Conservation (phyloP, 768 basidiomycete genomes). For the Tulasnella sp. region DNA sequence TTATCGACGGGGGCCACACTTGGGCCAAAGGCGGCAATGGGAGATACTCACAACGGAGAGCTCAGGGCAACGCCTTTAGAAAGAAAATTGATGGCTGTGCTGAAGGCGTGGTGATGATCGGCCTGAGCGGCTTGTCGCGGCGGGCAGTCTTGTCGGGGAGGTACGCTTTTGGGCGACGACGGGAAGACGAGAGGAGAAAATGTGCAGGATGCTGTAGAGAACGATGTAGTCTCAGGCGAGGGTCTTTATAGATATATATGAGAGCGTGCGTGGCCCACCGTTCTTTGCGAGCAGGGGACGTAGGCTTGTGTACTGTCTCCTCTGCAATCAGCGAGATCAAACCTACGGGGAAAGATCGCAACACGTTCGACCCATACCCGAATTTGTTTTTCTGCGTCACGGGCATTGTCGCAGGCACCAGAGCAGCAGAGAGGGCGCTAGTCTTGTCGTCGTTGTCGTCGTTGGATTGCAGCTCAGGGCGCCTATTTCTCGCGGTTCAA, state of each 20-base stretch:
- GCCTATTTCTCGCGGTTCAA: background rate
- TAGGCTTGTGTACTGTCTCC: constrained; percentile 13
- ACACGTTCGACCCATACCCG: background rate
- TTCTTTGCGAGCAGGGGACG: background rate
- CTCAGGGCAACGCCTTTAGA: background rate
- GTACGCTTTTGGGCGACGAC: background rate
- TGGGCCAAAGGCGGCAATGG: constrained; percentile 6
- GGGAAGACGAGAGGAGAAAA: background rate
- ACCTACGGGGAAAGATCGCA: background rate
- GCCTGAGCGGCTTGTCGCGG: background rate
- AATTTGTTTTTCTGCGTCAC: background rate
- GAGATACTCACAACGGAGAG: constrained; percentile 11
- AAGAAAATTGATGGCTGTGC: constrained; percentile 6
- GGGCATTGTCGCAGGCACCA: background rate
- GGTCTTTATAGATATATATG: background rate
- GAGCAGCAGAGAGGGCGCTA: background rate
- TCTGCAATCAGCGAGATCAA: constrained; percentile 18
- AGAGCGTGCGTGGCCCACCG: background rate
- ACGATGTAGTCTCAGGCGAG: background rate
- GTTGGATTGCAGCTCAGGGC: background rate
- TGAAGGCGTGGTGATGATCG: background rate
- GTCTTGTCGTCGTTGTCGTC: background rate
- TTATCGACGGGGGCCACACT: too few species aligned
- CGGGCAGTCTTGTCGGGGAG: background rate
- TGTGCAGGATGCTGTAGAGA: background rate